Conservation (phyloP, 768 basidiomycete genomes). For the Kwoniella dejecticola region DNA sequence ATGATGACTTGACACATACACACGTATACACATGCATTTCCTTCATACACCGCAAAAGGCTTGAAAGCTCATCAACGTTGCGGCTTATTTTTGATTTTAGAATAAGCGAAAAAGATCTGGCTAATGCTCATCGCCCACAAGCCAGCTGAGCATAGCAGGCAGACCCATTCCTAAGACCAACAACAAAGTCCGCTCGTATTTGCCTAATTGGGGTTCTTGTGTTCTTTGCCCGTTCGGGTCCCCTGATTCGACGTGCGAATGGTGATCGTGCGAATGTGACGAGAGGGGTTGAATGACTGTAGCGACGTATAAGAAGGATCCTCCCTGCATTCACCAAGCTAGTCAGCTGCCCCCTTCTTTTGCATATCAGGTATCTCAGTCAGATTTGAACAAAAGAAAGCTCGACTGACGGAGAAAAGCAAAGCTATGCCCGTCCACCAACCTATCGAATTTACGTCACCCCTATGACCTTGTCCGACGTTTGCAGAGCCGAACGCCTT, state of each 20-base stretch:
- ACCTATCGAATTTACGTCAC: conserved; percentile 41
- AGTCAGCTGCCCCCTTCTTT: neutral
- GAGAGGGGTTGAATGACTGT: conserved; percentile 79
- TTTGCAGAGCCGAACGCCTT: conserved; percentile 50
- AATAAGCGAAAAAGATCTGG: too few relatives aligned
- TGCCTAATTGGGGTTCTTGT: conserved; percentile 58
- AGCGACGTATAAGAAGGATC: conserved; percentile 92
- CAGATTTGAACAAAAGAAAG: too few relatives aligned
- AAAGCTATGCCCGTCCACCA: conserved; percentile 76
- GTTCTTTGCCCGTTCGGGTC: conserved; percentile 54
- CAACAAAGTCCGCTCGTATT: conserved; percentile 60
- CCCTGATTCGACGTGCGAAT: conserved; percentile 43
- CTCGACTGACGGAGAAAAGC: conserved; percentile 79
- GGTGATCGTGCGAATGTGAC: conserved; percentile 29
- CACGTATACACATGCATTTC: too few relatives aligned
- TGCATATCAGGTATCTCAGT: too few relatives aligned
- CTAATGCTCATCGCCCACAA: conserved; percentile 63
- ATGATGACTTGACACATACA: too few relatives aligned
- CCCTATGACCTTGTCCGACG: conserved; percentile 21
- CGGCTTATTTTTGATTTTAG: too few relatives aligned
- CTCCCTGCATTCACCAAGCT: conserved; percentile 60
- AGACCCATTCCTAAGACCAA: conserved; percentile 71
- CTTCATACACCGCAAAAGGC: too few relatives aligned
- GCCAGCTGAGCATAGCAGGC: conserved; percentile 65
- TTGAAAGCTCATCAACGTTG: too few relatives aligned